Evolutionary conservation across 1,139 yeast genomes (phyloP), one percentile per base, ranked within the genome.

Genomic region (Casaregolazyma lundiana): DNA sequence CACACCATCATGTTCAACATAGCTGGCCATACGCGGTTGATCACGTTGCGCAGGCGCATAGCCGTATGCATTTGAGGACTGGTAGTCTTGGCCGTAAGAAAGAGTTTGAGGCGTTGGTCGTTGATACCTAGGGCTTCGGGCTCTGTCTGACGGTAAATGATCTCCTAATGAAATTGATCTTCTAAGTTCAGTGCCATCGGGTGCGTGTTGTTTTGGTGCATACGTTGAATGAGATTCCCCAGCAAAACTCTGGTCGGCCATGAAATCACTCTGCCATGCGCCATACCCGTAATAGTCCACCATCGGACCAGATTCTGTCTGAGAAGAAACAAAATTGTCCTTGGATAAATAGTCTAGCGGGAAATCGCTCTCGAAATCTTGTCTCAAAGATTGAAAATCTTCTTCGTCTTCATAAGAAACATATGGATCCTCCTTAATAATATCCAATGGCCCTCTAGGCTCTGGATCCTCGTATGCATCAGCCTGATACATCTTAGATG

Each of bases 311-410:
- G 32, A 3, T n/a, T 26, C 32, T 5, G 11, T 26, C 32, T 26
- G 32, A 3, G 32, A 9, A 24, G 29, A 24, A 3, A 26, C 32
- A 11, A 26, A 7, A 11, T 11, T 26, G 3, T 26, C 32, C 32
- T 26, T 20, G 19, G 45, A 54, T 15, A 59, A 50, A 48, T 61
- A 61, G 45, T 61, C 65, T 30, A 61, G 51, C 11, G 64, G 65
- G 45, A 61, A 61, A 47, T 61, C 65, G 35, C 59, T 54, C 6
- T 57, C 57, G 6, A 53, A 47, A 8, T 53, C 58, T 5, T 50
- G 51, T 29, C 52, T 51, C 39, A 51, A 43, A 6, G 47, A 45
- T 18, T 49, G 43, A 11, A 51, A 19, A 11, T 26, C 32, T 4
- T 37, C 38, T 4, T 43, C 47, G 19, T 42, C 24, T 4, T 32